Evolutionary conservation across 208 protist species (phyloP), one percentile per base, ranked within the genome.

Genomic region (Phytomonas serpens): DNA sequence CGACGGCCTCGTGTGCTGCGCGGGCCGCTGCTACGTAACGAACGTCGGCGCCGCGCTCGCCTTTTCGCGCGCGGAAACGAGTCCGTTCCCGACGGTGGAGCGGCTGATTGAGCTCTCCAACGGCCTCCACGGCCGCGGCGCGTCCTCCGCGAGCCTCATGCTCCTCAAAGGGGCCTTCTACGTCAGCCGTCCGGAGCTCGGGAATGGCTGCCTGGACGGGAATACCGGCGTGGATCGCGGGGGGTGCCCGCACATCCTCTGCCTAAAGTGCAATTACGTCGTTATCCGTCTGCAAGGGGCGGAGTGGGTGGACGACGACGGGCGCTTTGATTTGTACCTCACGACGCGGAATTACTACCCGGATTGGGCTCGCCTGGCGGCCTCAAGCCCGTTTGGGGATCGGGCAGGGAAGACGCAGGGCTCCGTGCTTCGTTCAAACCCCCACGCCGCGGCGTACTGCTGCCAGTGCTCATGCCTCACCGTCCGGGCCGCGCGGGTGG

Each of bases 391-490:
- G 31, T 84, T 91, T n/a, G 87, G 90, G 11, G 67, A 76, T 6
- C 74, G 71, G 33, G 71, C 72, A 16, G 69, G 14, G 4, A 27
- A 73, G 32, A 36, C 38, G n/a, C 37, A 61, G 7, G 34, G 57
- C n/a, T 34, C 42, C 30, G 90, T 89, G 23, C 71, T 95, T 61
- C 42, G 67, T 37, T 42, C 66, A 34, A 74, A 74, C 42, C 23
- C 47, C 34, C 37, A 69, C 23, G 72, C 72, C 32, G 90, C 88
- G 34, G 90, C 88, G 27, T 95, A 95, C 78, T 93, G 90, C 75
- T 95, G 90, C 65, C 90, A 95, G 70, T 95, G 90, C 72, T 90
- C 88, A 34, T 95, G 87, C 86, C 75, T 92, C 32, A 91, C 90
- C 14, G 88, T 93, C 64, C 66, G 37, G 27, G 61, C 63, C 23